Conservation (phyloP, 2,329 filamentous ascomycete species). For the Periconia digitata region DNA sequence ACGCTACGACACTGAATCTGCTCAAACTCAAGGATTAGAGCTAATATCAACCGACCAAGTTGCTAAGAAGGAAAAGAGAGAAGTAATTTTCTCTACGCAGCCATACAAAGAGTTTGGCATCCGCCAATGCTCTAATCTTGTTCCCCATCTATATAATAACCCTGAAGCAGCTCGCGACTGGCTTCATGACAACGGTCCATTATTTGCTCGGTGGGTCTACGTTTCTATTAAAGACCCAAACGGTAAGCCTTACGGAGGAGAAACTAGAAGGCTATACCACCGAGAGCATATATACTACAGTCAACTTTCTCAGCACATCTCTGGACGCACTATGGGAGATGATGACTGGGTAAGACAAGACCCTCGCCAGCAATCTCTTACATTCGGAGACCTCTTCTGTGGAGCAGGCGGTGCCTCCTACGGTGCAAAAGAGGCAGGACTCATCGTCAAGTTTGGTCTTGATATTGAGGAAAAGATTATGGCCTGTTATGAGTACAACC, state of each 20-base stretch:
- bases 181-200: slow-evolving; percentile 11
- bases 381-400: slow-evolving; percentile 21
- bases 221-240: slow-evolving; percentile 8
- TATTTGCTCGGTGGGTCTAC: slow-evolving; percentile 15
- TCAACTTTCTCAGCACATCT: neutral
- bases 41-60: slow-evolving; percentile 13
- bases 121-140: slow-evolving; percentile 7
- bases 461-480: slow-evolving; percentile 16
- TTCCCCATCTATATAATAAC: neutral
- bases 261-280: slow-evolving; percentile 11
- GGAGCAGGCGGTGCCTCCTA: slow-evolving; percentile 22
- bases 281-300: slow-evolving; percentile 3
- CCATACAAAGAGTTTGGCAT: neutral
- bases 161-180: slow-evolving; percentile 2
- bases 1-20: slow-evolving; percentile 10
- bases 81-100: neutral
- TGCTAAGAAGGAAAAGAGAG: slow-evolving; percentile 2
- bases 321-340: slow-evolving; percentile 1
- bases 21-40: slow-evolving; percentile 15
- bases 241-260: slow-evolving; percentile 14
- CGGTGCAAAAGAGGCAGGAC: slow-evolving; percentile 19
- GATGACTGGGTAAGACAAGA: neutral
- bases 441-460: slow-evolving; percentile 15
- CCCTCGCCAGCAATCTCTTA: slow-evolving; percentile 1
- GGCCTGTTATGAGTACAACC: slow-evolving; percentile 16